Conservation (phyloP, 2,329 filamentous ascomycete genomes). For the Aspergillus oerlinghausenensis region DNA sequence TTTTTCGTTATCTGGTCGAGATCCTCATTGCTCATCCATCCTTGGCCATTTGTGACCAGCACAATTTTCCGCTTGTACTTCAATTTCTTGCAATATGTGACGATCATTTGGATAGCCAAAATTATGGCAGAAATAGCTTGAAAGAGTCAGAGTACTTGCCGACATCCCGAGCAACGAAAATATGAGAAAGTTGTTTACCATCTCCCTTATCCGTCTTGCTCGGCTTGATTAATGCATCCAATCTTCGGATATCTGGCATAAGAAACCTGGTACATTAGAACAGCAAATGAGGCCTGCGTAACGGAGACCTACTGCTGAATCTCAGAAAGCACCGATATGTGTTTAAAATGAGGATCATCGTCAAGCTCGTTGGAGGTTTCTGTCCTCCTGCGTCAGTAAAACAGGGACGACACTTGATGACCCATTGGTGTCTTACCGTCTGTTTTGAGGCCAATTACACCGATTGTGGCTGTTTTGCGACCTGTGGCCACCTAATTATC, state of each 20-base stretch:
- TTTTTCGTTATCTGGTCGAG: slow-evolving; percentile 66
- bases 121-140: slow-evolving; percentile 75
- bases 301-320: slow-evolving; percentile 57
- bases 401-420: slow-evolving; percentile 5
- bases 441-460: slow-evolving; percentile 80
- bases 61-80: slow-evolving; percentile 79
- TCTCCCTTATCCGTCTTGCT: slow-evolving; percentile 70
- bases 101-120: slow-evolving; percentile 82
- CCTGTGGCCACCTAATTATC: slow-evolving; percentile 53
- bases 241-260: slow-evolving; percentile 64
- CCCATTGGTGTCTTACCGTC: slow-evolving; percentile 48
- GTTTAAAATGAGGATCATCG: slow-evolving; percentile 66
- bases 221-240: slow-evolving; percentile 61
- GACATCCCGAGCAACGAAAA: not conserved
- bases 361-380: slow-evolving; percentile 65
- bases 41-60: slow-evolving; percentile 77
- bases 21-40: slow-evolving; percentile 67
- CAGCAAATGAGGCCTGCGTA: slow-evolving; percentile 2
- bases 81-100: slow-evolving; percentile 69
- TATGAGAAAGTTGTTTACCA: slow-evolving; percentile 41
- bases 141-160: slow-evolving; percentile 10
- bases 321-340: slow-evolving; percentile 68
- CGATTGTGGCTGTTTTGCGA: slow-evolving; percentile 68
- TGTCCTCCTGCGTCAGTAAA: slow-evolving; percentile 18
- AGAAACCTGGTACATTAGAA: slow-evolving; percentile 43